Evolutionary conservation across 2,329 filamentous ascomycete genomes (phyloP).

Genomic region (Aspergillus ochraceus): DNA sequence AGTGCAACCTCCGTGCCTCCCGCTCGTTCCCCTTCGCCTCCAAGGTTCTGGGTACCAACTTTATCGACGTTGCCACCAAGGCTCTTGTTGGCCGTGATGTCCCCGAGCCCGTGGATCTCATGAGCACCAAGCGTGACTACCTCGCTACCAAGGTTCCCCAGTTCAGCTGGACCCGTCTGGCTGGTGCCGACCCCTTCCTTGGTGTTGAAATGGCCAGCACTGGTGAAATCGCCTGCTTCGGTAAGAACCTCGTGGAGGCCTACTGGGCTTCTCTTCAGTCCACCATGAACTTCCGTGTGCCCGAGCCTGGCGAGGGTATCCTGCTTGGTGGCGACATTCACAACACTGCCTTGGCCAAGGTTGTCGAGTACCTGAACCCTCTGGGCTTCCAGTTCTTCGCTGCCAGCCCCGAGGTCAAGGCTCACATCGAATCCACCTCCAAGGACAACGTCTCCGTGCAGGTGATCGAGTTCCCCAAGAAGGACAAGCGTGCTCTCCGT

Average conservation of each 20-base stretch:
- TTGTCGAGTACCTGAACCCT: slow-evolving; percentile 83
- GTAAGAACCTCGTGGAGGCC: slow-evolving; percentile 90
- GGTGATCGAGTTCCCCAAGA: slow-evolving; percentile 93
- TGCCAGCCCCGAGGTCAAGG: slow-evolving; percentile 77
- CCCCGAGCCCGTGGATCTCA: slow-evolving; percentile 81
- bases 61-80: slow-evolving; percentile 93
- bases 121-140: slow-evolving; percentile 87
- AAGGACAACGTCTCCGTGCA: slow-evolving; percentile 72
- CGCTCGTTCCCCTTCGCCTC: slow-evolving; percentile 98
- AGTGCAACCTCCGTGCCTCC: slow-evolving; percentile 96
- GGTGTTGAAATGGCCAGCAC: slow-evolving; percentile 97
- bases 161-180: slow-evolving; percentile 98
- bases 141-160: slow-evolving; percentile 97
- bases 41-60: slow-evolving; percentile 95
- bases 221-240: slow-evolving; percentile 98
- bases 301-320: slow-evolving; percentile 90
- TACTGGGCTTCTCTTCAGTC: slow-evolving; percentile 97
- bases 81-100: slow-evolving; percentile 84
- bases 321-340: slow-evolving; percentile 84
- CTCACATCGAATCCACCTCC: slow-evolving; percentile 71
- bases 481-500: slow-evolving; percentile 90
- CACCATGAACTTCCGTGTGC: slow-evolving; percentile 98
- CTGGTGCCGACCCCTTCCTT: slow-evolving; percentile 94
- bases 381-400: slow-evolving; percentile 95
- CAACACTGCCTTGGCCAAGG: slow-evolving; percentile 69